Evolutionary conservation across 2,329 filamentous ascomycete genomes (phyloP), one percentile per base, ranked within the genome.

Genomic region (Xylaria sp.): DNA sequence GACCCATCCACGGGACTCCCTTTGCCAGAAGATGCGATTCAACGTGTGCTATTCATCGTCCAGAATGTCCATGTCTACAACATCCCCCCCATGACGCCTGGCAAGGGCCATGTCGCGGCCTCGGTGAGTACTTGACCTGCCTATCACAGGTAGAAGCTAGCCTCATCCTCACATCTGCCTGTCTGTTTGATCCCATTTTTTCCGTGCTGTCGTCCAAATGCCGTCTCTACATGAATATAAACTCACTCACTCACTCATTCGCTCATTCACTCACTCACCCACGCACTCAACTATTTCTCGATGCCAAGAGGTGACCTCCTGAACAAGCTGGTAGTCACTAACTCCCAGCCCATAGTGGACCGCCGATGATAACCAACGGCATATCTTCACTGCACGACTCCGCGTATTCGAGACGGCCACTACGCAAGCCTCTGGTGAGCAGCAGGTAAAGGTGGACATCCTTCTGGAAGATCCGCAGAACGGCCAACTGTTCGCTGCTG

Each of bases 371-470:
- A 80, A 83, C 64, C 81, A 84, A 67, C 84, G 87, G 44, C 86
- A 91, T 72, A 95, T 96, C 76, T 95, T 96, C 78, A 93, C 90
- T 53, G 90, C 88, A 49, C 88, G 91, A 52, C 76, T 94, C 57
- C 90, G 91, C 69, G 78, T 93, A 65, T 78, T 94, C 69, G 90
- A 93, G 74, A 92, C 89, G 1, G 85, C 88, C 4, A 78, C 84
- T 59, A 74, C 79, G 34, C 67, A 69, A 68, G 76, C 74, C 7
- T 67, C 74, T 52, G 74, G 74, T 54, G 73, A 76, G 58, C 82
- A 85, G 65, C 79, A 79, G 61, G 80, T 92, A 63, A 88, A 86
- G 70, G 84, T 87, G 37, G 90, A 92, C 70, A 82, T 94, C 63
- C 79, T 94, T 34, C 84, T 96, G 52, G 91, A 96, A 72, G 91